Percentiles rank a stretch among this genome's conserved stretches.
phyloP scores from a whole-genome alignment of 352 stramenopile species.

The Globisporangium carolinianum region DNA sequence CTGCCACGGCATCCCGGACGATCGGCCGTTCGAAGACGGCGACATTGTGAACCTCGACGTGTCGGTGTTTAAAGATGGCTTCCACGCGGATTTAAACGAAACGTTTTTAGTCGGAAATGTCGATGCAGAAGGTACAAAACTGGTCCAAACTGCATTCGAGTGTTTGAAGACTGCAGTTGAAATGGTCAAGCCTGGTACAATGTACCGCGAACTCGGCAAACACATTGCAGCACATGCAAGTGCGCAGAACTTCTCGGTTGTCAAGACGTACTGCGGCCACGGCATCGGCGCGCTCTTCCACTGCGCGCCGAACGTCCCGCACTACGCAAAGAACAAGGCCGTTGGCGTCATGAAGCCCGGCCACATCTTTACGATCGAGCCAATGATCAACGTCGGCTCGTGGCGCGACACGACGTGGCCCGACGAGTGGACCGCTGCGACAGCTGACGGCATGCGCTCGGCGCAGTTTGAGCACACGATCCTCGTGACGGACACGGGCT shows the following conservation, averaged over 20 bases:
- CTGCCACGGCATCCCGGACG: conserved; percentile 97
- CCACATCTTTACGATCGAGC: conserved; percentile 99
- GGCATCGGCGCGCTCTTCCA: conserved; percentile 97
- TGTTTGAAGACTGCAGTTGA: conserved; percentile 82
- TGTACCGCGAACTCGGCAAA: conserved; percentile 95
- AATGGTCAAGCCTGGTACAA: conserved; percentile 92
- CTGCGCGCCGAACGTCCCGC: conserved; percentile 94
- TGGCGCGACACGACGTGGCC: conserved; percentile 92
- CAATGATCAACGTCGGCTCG: conserved; percentile 98
- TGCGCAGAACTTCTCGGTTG: conserved; percentile 88
- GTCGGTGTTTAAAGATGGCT: conserved; percentile 95
- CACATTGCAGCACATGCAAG: conserved; percentile 89
- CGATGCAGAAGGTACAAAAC: conserved; percentile 82
- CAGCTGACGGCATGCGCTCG: conserved; percentile 91
- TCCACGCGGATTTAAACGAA: conserved; percentile 97
- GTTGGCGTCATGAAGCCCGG: conserved; percentile 95
- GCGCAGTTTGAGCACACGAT: conserved; percentile 98
- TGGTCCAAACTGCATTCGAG: conserved; percentile 95
- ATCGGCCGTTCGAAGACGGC: conserved; percentile 89
- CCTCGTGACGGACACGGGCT: conserved; percentile 97
- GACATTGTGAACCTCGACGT: conserved; percentile 99
- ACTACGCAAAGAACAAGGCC: conserved; percentile 98
- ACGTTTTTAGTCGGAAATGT: conserved; percentile 97
- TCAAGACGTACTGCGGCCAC: conserved; percentile 98
- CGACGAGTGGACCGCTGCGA: conserved; percentile 98